phyloP scores from a whole-genome alignment of 106 monocot species.

The Dendrobium huoshanense region DNA sequence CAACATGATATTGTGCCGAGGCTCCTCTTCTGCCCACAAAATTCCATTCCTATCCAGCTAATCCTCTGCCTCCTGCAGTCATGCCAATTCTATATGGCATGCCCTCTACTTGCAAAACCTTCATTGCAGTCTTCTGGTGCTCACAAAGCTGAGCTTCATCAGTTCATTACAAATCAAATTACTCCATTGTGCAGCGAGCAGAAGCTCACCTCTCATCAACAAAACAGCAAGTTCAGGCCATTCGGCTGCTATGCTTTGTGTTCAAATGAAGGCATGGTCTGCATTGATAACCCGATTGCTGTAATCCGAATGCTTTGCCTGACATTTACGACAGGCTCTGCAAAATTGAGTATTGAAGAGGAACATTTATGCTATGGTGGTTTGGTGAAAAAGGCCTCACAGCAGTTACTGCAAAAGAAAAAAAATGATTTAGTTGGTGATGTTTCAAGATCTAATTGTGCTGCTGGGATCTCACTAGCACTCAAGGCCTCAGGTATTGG shows the following conservation, averaged over 20 bases:
- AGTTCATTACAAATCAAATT: conserved; percentile 17
- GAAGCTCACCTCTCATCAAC: neutral
- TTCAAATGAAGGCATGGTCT: conserved; percentile 34
- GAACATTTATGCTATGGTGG: conserved; percentile 32
- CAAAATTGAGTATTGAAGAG: conserved; percentile 9
- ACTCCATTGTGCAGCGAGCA: conserved; percentile 11
- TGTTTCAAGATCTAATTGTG: conserved; percentile 8
- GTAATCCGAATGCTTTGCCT: conserved; percentile 30
- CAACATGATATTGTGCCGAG: conserved; percentile 48
- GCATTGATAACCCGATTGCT: conserved; percentile 27
- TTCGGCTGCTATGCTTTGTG: conserved; percentile 45
- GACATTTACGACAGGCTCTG: conserved; percentile 24
- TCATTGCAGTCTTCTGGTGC: neutral
- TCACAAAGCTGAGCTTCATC: conserved; percentile 11
- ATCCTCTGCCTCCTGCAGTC: conserved; percentile 15
- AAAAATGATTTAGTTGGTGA: neutral
- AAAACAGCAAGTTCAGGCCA: conserved; percentile 24
- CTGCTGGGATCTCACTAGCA: conserved; percentile 34
- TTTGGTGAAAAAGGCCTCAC: conserved; percentile 17
- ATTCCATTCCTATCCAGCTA: conserved; percentile 16
- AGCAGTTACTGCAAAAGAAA: conserved; percentile 21
- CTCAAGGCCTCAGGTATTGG: conserved; percentile 42
- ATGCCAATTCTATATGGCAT: conserved; percentile 3
- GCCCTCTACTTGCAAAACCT: too few species aligned
- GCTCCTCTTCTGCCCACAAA: conserved; percentile 44